These are phyloP conservation scores for Leptoxyphium fumago DNA, from an alignment of 2,329 filamentous ascomycete genomes.

Conservation along the genomic window DNA sequence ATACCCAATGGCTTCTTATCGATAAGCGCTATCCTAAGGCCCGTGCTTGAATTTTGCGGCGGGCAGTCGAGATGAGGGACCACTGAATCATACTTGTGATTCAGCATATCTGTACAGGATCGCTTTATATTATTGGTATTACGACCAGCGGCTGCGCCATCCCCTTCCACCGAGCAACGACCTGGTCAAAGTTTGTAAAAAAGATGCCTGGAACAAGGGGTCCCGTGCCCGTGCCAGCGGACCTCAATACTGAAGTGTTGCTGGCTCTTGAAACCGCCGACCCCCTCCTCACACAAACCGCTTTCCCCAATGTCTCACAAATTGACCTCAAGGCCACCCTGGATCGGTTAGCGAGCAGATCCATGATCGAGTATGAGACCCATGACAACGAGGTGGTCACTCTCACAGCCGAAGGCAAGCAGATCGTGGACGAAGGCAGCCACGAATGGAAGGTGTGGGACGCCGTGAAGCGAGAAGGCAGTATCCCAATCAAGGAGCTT, in stretches of 20 bases:
- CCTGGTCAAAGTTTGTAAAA: not conserved
- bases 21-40: not conserved
- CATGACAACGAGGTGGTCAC: slow-evolving; percentile 64
- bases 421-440: slow-evolving; percentile 42
- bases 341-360: slow-evolving; percentile 69
- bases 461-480: slow-evolving; percentile 30
- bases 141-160: not conserved
- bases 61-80: not conserved
- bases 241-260: slow-evolving; percentile 66
- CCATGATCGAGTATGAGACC: slow-evolving; percentile 76
- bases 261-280: slow-evolving; percentile 42
- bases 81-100: not conserved
- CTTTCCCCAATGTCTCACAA: slow-evolving; percentile 21
- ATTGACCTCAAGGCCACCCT: slow-evolving; percentile 65
- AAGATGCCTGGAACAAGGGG: slow-evolving; percentile 32
- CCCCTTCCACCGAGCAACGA: not conserved
- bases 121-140: not conserved
- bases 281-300: slow-evolving; percentile 15
- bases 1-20: not conserved
- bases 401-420: slow-evolving; percentile 68
- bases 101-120: not conserved
- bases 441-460: slow-evolving; percentile 39
- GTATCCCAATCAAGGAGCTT: slow-evolving; percentile 32
- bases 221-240: slow-evolving; percentile 31
- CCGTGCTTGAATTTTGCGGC: not conserved